Percentiles rank a stretch among this genome's conserved stretches.
These are phyloP conservation scores for Lasiodiplodia theobromae DNA, from an alignment of 2,329 filamentous ascomycete genomes.

Conservation along the genomic window DNA sequence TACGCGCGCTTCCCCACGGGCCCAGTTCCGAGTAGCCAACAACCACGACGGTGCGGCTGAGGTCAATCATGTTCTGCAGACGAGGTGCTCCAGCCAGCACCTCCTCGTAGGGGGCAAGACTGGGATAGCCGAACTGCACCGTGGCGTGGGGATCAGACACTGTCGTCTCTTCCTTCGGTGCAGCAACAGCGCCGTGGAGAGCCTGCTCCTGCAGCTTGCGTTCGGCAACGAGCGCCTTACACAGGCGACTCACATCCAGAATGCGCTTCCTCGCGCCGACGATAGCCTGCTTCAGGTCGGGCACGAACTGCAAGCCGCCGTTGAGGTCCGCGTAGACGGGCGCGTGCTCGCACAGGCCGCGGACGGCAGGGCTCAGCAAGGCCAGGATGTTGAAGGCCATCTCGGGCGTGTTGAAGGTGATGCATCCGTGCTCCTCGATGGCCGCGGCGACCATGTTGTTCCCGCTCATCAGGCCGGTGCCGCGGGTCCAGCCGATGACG, in stretches of 20 bases:
- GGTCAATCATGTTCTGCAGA: slow-evolving; percentile 48
- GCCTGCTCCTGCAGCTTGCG: slow-evolving; percentile 30
- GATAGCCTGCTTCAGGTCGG: slow-evolving; percentile 32
- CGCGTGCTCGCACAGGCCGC: slow-evolving; percentile 41
- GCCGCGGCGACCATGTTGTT: slow-evolving; percentile 52
- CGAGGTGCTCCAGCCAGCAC: slow-evolving; percentile 35
- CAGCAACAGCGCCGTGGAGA: neutral
- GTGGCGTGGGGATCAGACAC: slow-evolving; percentile 20
- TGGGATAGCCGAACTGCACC: slow-evolving; percentile 26
- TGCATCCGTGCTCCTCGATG: slow-evolving; percentile 45
- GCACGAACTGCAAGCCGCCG: slow-evolving; percentile 43
- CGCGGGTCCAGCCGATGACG: slow-evolving; percentile 56
- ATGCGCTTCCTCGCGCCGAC: slow-evolving; percentile 30
- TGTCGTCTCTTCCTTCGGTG: neutral
- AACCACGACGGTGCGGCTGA: slow-evolving; percentile 46
- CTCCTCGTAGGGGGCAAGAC: slow-evolving; percentile 29
- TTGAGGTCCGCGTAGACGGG: slow-evolving; percentile 50
- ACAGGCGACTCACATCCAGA: slow-evolving; percentile 25
- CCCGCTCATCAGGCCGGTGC: slow-evolving; percentile 53
- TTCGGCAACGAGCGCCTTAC: slow-evolving; percentile 31
- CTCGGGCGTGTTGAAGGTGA: slow-evolving; percentile 51
- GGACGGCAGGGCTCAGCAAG: slow-evolving; percentile 42
- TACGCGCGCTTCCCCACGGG: slow-evolving; percentile 88
- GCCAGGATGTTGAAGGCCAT: slow-evolving; percentile 53
- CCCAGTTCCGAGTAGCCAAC: slow-evolving; percentile 52